Base-by-base conservation (phyloP, 2,329 filamentous ascomycete genomes). In the Cyphellophora attinorum region DNA sequence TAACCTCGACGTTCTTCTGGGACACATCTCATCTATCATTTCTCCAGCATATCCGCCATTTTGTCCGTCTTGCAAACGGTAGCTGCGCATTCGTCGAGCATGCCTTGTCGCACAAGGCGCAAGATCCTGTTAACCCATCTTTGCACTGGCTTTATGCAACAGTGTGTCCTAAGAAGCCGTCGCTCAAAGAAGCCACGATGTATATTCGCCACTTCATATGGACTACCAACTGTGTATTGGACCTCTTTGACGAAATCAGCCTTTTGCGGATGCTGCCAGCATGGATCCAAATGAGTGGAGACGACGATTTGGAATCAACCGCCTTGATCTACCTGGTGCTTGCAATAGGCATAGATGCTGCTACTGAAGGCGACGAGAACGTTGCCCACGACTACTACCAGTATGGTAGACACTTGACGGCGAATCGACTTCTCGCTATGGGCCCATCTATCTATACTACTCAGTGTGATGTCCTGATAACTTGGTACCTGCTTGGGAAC, bases 241-340 rank as follows among this genome's bases (percentile, higher is more conserved):
- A 55, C 3, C 39, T 61, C 3, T 60, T 60, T 13, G 50, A 59
- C 31, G 42, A 52, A 15, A 30, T 46, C 4, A 50, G 54, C 13
- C 49, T 61, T 0, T 29, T 40, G 1, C 33, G 36, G 11, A 35
- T 47, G 5, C 44, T 60, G 5, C 25, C 40, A 3, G 40, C 39
- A 11, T 60, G 58, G 58, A 55, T 59, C 27, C 54, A 58, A 35
- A 25, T 8, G 8, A n/a, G n/a, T n/a, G n/a, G 21, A 8, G 8
- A 8, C n/a, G 21, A 8, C 8, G 21, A 25, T 8, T 8, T 25
- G 21, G 21, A 25, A 8, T 8, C n/a, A n/a, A n/a, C n/a, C 21
- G n/a, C 21, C 8, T n/a, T 64, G 4, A 64, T 67, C 44, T 67
- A 64, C 37, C 58, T 70, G 2, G 60, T 70, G 5, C 53, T 68